These are phyloP conservation scores for Gossypium bickii DNA, from an alignment of 345 rosid species.

Conservation along the genomic window DNA sequence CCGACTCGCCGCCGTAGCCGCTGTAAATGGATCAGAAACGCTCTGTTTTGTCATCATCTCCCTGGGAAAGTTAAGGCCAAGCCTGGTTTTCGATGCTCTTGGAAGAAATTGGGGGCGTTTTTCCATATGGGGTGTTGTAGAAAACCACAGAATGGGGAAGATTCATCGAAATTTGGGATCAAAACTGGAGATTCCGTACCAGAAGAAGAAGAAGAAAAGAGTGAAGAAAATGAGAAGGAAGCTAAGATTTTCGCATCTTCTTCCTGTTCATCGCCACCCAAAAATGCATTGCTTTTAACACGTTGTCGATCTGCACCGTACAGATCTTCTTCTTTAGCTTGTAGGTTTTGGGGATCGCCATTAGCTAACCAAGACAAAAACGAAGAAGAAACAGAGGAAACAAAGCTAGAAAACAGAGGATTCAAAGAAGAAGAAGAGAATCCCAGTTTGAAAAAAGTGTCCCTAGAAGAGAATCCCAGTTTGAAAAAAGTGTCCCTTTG, in stretches of 20 bases:
- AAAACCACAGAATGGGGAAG: constrained; percentile 26
- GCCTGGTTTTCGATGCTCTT: constrained; percentile 30
- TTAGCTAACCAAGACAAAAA: constrained; percentile 30
- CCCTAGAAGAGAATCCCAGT: constrained; percentile 21
- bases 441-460: constrained; percentile 27
- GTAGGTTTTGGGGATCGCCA: constrained; percentile 76
- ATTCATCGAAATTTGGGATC: constrained; percentile 27
- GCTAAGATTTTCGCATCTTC: constrained; percentile 37
- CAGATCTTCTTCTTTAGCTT: constrained; percentile 72
- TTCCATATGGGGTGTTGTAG: constrained; percentile 20
- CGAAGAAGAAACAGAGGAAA: constrained; percentile 23
- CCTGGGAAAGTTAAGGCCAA: constrained; percentile 22
- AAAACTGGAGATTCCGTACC: constrained; percentile 16
- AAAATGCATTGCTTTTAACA: constrained; percentile 58
- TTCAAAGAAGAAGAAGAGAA: constrained; percentile 15
- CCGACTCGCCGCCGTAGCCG: constrained; percentile 29
- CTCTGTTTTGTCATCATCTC: constrained; percentile 28
- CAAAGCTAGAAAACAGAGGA: constrained; percentile 18
- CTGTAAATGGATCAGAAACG: constrained; percentile 43
- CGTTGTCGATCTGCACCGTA: constrained; percentile 90
- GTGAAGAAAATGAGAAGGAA: constrained; percentile 24
- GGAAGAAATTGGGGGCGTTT: constrained; percentile 38
- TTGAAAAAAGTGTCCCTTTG: constrained; percentile 28
- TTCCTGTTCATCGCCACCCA: constrained; percentile 51
- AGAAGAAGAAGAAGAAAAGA: constrained; percentile 19